A percentile compares a stretch with the other conserved stretches of the same genome.
Conservation (phyloP, 805 yeast genomes). For the Torulaspora microellipsoides region DNA sequence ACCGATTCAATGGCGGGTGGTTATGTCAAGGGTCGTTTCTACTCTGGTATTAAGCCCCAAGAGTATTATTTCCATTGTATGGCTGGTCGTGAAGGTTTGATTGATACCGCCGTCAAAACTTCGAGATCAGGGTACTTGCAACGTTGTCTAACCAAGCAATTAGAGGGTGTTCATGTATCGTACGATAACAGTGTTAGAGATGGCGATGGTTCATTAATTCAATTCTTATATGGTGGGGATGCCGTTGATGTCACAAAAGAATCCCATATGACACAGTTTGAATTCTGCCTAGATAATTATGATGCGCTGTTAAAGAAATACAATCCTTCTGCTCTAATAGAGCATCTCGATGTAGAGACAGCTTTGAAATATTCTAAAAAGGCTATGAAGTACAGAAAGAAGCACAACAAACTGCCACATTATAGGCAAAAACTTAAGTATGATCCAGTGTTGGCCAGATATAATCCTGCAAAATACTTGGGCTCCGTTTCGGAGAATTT, state of each 20-base stretch:
- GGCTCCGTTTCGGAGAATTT: slow-evolving; percentile 93
- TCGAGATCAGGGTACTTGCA: slow-evolving; percentile 97
- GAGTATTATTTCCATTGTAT: slow-evolving; percentile 99
- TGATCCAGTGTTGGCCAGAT: slow-evolving; percentile 84
- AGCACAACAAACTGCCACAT: slow-evolving; percentile 59
- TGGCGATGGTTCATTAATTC: slow-evolving; percentile 88
- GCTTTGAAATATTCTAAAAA: slow-evolving; percentile 82
- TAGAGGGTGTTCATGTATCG: slow-evolving; percentile 92
- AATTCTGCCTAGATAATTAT: slow-evolving; percentile 88
- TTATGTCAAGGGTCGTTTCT: slow-evolving; percentile 92
- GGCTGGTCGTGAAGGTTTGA: slow-evolving; percentile 99
- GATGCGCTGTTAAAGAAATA: slow-evolving; percentile 81
- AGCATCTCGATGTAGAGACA: slow-evolving; percentile 75
- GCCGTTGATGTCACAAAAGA: slow-evolving; percentile 91
- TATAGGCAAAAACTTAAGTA: slow-evolving; percentile 59
- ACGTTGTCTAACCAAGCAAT: slow-evolving; percentile 95
- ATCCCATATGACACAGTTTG: slow-evolving; percentile 88
- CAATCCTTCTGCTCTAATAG: slow-evolving; percentile 68
- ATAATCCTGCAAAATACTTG: slow-evolving; percentile 81
- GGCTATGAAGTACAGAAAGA: slow-evolving; percentile 64
- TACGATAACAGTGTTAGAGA: slow-evolving; percentile 96
- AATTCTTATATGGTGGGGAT: slow-evolving; percentile 97
- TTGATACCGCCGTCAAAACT: slow-evolving; percentile 98
- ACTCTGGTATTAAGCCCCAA: slow-evolving; percentile 96
- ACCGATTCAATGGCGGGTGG: slow-evolving; percentile 99